Percentiles rank a stretch among this genome's conserved stretches.
These are phyloP conservation scores for Cerrena zonata DNA, from an alignment of 1,284 basidiomycete species.

Conservation along the genomic window DNA sequence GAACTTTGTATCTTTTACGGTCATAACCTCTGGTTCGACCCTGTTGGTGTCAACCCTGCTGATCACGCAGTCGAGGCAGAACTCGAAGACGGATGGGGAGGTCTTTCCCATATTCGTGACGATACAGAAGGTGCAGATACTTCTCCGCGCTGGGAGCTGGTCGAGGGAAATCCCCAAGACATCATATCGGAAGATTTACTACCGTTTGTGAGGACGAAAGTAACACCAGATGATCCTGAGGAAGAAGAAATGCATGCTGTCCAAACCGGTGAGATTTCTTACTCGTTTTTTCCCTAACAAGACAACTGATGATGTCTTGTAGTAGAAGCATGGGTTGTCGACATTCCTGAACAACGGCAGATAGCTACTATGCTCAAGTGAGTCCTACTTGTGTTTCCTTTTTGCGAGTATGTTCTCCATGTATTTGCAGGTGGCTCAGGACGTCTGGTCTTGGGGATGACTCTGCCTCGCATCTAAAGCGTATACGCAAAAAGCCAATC, in stretches of 20 bases:
- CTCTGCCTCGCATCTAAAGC: slow-evolving; percentile 72
- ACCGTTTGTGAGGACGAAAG: slow-evolving; percentile 57
- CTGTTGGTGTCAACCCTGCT: slow-evolving; percentile 24
- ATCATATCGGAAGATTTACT: slow-evolving; percentile 49
- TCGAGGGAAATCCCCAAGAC: slow-evolving; percentile 36
- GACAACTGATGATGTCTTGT: background rate
- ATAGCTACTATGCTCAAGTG: slow-evolving; percentile 66
- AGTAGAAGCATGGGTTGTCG: slow-evolving; percentile 77
- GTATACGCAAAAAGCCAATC: slow-evolving; percentile 56
- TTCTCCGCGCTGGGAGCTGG: slow-evolving; percentile 21
- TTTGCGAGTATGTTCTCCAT: background rate
- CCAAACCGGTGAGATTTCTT: slow-evolving; percentile 43
- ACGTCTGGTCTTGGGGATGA: slow-evolving; percentile 52
- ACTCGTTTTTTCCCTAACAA: background rate
- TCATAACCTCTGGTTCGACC: slow-evolving; percentile 59
- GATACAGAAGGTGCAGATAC: slow-evolving; percentile 15
- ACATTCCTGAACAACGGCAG: slow-evolving; percentile 64
- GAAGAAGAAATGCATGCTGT: slow-evolving; percentile 56
- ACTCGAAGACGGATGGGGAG: slow-evolving; percentile 42
- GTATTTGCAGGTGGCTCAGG: slow-evolving; percentile 56
- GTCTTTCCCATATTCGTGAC: slow-evolving; percentile 31
- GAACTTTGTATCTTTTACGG: slow-evolving; percentile 81
- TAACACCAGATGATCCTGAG: slow-evolving; percentile 47
- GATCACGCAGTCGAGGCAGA: slow-evolving; percentile 7
- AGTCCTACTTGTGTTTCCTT: slow-evolving; percentile 16